Evolutionary conservation across 371 early-diverging fungal species (phyloP).

Genomic region (Conidiobolus incongruus): DNA sequence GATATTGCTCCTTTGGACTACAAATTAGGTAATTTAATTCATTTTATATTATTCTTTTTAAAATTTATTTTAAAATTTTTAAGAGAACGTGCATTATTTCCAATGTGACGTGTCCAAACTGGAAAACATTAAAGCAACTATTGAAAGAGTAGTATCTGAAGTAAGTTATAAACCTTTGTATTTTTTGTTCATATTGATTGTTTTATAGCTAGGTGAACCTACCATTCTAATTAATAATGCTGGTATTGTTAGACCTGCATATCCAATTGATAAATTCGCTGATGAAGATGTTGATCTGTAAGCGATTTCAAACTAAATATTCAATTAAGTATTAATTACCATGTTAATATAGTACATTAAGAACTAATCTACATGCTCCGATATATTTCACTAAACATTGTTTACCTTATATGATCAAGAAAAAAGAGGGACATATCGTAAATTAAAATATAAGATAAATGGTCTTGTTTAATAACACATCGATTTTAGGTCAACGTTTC

Average conservation of each 20-base stretch:
- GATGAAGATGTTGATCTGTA: no score
- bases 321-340: no score
- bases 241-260: not conserved
- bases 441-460: no score
- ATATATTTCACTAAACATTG: slow-evolving; percentile 20
- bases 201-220: not conserved
- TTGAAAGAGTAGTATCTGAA: not conserved
- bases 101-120: not conserved
- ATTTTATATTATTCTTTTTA: no score
- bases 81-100: not conserved
- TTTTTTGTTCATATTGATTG: not conserved
- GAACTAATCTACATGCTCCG: slow-evolving; percentile 24
- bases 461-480: no score
- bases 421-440: slow-evolving; percentile 26
- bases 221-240: slow-evolving; percentile 3
- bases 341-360: slow-evolving; percentile 15
- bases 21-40: no score
- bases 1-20: no score
- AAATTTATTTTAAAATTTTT: not conserved
- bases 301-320: no score
- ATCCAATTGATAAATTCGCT: not conserved
- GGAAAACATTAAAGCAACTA: not conserved
- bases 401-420: slow-evolving; percentile 19
- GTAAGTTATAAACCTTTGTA: not conserved
- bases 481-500: no score